Percentiles rank a stretch among this genome's conserved stretches.
Evolutionary conservation across 352 stramenopile genomes (phyloP).

Genomic region (Pythium insidiosum): DNA sequence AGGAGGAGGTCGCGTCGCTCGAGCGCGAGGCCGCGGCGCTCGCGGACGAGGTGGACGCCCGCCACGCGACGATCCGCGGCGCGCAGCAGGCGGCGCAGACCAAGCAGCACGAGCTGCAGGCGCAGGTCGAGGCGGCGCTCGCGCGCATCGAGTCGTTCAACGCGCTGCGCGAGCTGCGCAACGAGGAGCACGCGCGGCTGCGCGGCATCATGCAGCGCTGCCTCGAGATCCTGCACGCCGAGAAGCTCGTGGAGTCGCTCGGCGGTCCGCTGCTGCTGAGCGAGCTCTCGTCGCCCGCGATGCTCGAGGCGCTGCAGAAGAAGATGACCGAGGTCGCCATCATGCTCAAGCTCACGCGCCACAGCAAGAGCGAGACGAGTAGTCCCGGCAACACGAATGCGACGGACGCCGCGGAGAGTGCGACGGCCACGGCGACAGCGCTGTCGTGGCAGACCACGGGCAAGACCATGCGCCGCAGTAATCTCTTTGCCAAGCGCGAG

Average conservation of each 20-base stretch:
- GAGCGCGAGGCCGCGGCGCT: constrained; percentile 25
- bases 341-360: constrained; percentile 44
- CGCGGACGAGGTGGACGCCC: constrained; percentile 17
- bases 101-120: constrained; percentile 30
- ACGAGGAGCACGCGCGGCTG: constrained; percentile 35
- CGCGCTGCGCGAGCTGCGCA: constrained; percentile 36
- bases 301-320: constrained; percentile 52
- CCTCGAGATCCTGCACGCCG: constrained; percentile 50
- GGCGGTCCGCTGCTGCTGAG: constrained; percentile 27
- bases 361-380: background rate
- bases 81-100: constrained; percentile 22
- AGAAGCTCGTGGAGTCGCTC: constrained; percentile 21
- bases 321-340: constrained; percentile 62
- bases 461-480: constrained; percentile 26
- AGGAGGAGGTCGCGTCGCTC: constrained; percentile 35
- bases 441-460: background rate
- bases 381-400: constrained; percentile 15
- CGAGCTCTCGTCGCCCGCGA: constrained; percentile 31
- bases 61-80: constrained; percentile 26
- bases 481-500: constrained; percentile 43
- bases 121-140: constrained; percentile 16
- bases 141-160: constrained; percentile 36
- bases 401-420: background rate
- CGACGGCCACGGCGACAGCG: background rate
- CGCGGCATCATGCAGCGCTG: constrained; percentile 47